phyloP scores from a whole-genome alignment of 345 rosid genomes.

The Arabidopsis thaliana region TAIR10.1 NC_003074.8:4186001-4186500 shows the following conservation, averaged over 20 bases:
- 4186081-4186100: neutral
- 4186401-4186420: conserved; percentile 4
- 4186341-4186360: conserved; percentile 62
- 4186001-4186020: conserved; percentile 63
- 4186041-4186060: neutral
- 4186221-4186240: conserved; percentile 88
- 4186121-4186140: neutral
- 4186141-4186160: conserved; percentile 29
- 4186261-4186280: conserved; percentile 91
- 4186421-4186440: conserved; percentile 11
- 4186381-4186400: neutral
- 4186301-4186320: conserved; percentile 47
- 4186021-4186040: neutral
- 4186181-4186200: conserved; percentile 86
- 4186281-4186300: conserved; percentile 83
- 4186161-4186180: conserved; percentile 78
- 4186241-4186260: conserved; percentile 87
- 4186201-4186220: conserved; percentile 95
- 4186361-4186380: conserved; percentile 59
- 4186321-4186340: conserved; percentile 46
- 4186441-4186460: conserved; percentile 1
- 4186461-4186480: conserved; percentile 1
- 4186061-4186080: conserved; percentile 14
- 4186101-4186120: conserved; percentile 5
- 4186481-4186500: conserved; percentile 21